Evolutionary conservation across 2,329 filamentous ascomycete genomes (phyloP), one percentile per base, ranked within the genome.

Genomic region (Fusarium keratoplasticum): DNA sequence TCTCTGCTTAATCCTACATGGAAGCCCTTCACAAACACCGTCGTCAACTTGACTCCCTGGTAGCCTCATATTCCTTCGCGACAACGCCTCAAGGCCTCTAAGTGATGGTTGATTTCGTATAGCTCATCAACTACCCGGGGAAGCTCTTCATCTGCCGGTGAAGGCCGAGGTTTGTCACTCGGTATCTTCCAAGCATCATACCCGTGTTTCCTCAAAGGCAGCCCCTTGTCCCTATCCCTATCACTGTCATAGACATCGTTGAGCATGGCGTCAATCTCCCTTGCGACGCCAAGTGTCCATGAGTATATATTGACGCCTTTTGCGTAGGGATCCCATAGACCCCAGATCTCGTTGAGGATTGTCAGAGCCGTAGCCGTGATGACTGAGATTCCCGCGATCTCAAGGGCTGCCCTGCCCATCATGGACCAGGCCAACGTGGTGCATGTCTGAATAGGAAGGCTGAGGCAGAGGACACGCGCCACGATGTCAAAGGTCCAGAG

Each of bases 201-300:
- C 20, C 59, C 59, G 8, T 63, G 35, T 6, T 25, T 11, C 35
- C 60, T 52, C 22, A 52, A 18, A 11, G 20, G 42, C 11, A 14
- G 14, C 8, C 57, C 13, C 66, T 18, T 14, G 67, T 54, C 3
- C 36, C 25, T 47, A 31, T 52, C 57, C 13, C 52, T 33, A 6
- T 79, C 76, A 18, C 65, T 44, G 60, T 79, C 78, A 58, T 76
- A 71, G 61, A 74, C 80, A 27, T 80, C 78, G 31, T 79, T 76
- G 36, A 80, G 35, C 67, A 80, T 74, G 25, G 67, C 65, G 64
- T 80, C 79, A 61, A 80, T 70, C 50, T 80, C 80, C 13, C 38
- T 73, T 3, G 78, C 80, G n/a, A 80, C 72, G 4, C 77, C 76
- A 20, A 80, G 64, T 1, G 76, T 78, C 75, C 76, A 81, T 18